phyloP scores from a whole-genome alignment of 108 stramenopile species.

The Discostella stelligeroides region DNA sequence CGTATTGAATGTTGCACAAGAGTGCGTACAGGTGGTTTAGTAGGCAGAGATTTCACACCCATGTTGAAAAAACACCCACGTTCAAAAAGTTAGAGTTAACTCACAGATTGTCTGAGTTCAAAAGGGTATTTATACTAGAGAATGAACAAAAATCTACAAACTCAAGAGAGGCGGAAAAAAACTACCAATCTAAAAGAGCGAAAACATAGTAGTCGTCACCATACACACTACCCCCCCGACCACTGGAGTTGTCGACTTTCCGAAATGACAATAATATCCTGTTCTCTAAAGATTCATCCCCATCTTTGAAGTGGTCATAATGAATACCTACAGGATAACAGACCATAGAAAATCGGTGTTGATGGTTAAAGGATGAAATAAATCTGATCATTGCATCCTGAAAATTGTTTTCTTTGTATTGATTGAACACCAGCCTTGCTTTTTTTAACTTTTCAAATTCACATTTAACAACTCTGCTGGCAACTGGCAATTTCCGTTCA shows the following conservation, averaged over 20 bases:
- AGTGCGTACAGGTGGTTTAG: no score
- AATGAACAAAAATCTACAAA: no score
- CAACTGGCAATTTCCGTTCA: background rate
- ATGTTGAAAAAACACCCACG: no score
- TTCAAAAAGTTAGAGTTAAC: no score
- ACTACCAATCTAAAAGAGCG: slow-evolving; percentile 3
- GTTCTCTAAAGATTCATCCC: background rate
- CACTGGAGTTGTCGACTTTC: background rate
- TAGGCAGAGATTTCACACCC: no score
- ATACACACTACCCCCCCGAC: background rate
- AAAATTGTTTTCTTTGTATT: background rate
- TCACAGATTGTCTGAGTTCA: no score
- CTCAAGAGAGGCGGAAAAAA: no score
- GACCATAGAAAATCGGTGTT: background rate
- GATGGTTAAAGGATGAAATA: background rate
- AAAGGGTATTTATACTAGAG: no score
- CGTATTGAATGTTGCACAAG: no score
- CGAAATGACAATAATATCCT: background rate
- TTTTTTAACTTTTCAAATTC: background rate
- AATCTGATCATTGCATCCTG: background rate
- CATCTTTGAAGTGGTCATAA: slow-evolving; percentile 6
- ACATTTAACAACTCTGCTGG: background rate
- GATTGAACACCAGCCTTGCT: background rate
- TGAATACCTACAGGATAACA: slow-evolving; percentile 3
- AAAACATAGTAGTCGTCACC: background rate